Conservation (phyloP, 495 filamentous ascomycete species). For the Wilcoxina mikolae region DNA sequence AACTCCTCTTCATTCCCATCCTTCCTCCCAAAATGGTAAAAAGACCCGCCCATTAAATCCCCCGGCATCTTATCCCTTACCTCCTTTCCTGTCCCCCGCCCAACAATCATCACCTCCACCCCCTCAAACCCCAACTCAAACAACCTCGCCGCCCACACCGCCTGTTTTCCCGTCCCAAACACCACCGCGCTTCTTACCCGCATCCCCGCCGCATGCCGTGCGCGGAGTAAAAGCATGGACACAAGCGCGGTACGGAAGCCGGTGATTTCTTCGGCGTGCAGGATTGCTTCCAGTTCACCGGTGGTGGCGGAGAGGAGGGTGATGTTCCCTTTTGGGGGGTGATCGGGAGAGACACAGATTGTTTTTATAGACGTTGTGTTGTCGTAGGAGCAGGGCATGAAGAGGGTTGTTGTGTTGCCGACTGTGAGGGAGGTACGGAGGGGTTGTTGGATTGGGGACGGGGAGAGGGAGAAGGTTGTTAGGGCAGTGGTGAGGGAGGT, state of each 20-base stretch:
- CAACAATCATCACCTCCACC: constrained; percentile 13
- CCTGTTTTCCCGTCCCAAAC: constrained; percentile 84
- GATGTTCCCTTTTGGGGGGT: constrained; percentile 53
- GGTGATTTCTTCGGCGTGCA: constrained; percentile 76
- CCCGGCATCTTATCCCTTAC: not conserved
- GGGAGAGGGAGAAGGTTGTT: not conserved
- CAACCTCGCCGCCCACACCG: constrained; percentile 79
- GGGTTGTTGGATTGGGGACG: constrained; percentile 45
- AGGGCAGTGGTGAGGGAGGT: not conserved
- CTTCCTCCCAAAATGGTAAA: not conserved
- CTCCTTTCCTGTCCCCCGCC: constrained; percentile 7
- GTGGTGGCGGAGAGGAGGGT: constrained; percentile 49
- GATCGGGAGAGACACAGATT: constrained; percentile 17
- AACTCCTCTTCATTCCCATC: constrained; percentile 24
- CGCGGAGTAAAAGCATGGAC: constrained; percentile 56
- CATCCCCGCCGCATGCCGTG: constrained; percentile 37
- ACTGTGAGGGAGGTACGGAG: constrained; percentile 55
- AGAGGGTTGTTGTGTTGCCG: constrained; percentile 62
- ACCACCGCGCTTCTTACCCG: constrained; percentile 55
- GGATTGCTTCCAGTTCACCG: constrained; percentile 59
- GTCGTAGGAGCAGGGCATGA: constrained; percentile 63
- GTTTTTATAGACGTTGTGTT: constrained; percentile 22
- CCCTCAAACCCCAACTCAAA: constrained; percentile 29
- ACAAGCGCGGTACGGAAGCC: constrained; percentile 87
- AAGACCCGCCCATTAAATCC: not conserved